Base-by-base conservation (phyloP, 2,329 filamentous ascomycete genomes). In the Pseudogymnoascus sp. region DNA sequence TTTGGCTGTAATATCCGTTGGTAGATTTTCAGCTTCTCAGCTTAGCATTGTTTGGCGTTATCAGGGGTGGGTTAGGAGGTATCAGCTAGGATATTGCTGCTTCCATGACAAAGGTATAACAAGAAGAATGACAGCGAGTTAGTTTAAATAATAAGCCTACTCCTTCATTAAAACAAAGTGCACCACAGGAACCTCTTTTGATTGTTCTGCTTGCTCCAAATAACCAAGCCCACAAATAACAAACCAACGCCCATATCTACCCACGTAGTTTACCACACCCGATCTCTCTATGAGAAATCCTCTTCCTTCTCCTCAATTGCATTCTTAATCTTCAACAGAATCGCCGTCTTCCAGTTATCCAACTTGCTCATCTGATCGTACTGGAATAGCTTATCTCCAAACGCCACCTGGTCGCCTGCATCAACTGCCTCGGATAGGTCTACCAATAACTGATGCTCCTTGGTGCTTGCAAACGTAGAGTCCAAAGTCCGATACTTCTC, bases 291-390 rank as follows among this genome's bases (percentile, higher is more conserved):
- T 63, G 85, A 85, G 68, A 88, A 88, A 68, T 88, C 85, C 65
- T 88, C 85, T 38, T 78, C 82, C 64, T 79, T 77, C 70, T 84
- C 80, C 75, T 92, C 87, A 67, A 96, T 95, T 59, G 79, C 79
- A 68, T 86, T 85, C 85, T 96, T 96, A 69, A 96, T 81, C 67
- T 85, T 82, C 69, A 95, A 76, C 64, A 96, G 74, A 61, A 96
- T 77, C 30, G 87, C 89, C 57, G 89, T 96, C 86, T 96, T 96
- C 92, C 92, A 97, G 77, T 92, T 94, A 71, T 96, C 92, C 69
- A 97, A 76, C 79, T 94, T 94, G 76, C 86, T 94, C 76, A 96
- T 80, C 76, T 95, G 89, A 72, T 96, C 91, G 71, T 84, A 97
- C 72, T 92, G 85, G 78, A 88, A 95, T 64, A 94, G 75, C 72